A percentile compares a stretch with the other conserved stretches of the same genome.
Evolutionary conservation across 352 stramenopile genomes (phyloP).

Genomic region (Phytophthora uliginosa): DNA sequence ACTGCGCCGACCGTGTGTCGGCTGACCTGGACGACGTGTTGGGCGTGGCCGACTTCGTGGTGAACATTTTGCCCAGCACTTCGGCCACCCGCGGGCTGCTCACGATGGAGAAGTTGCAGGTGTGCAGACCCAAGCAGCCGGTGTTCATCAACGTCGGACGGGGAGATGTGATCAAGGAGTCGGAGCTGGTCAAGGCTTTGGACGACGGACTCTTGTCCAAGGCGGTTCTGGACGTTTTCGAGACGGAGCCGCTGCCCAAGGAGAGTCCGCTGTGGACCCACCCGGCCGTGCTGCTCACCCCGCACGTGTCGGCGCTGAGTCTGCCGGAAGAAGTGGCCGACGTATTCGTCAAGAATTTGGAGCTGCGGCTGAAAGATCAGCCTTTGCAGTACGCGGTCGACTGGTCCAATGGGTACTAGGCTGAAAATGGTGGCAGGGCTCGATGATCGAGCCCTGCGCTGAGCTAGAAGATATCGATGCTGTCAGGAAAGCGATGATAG

Average conservation of each 20-base stretch:
- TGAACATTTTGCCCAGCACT: slow-evolving; percentile 90
- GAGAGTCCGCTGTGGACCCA: slow-evolving; percentile 78
- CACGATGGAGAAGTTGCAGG: slow-evolving; percentile 46
- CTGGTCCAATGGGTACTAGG: slow-evolving; percentile 67
- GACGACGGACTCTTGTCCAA: slow-evolving; percentile 68
- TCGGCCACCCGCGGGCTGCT: slow-evolving; percentile 78
- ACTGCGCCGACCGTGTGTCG: slow-evolving; percentile 54
- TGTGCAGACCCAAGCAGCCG: slow-evolving; percentile 62
- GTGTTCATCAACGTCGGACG: slow-evolving; percentile 92
- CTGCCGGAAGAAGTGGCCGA: slow-evolving; percentile 80
- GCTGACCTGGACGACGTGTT: slow-evolving; percentile 61
- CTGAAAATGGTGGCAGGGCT: not conserved
- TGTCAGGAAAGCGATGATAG: no score
- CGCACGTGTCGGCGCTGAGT: slow-evolving; percentile 86
- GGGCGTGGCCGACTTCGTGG: slow-evolving; percentile 72
- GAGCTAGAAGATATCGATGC: no score
- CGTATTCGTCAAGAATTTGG: slow-evolving; percentile 77
- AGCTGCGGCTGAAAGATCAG: slow-evolving; percentile 46
- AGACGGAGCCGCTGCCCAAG: slow-evolving; percentile 53
- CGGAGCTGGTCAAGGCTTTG: slow-evolving; percentile 74
- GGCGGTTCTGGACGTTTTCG: slow-evolving; percentile 74
- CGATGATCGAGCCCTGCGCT: no score
- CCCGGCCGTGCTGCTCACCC: slow-evolving; percentile 75
- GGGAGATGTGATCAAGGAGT: slow-evolving; percentile 85
- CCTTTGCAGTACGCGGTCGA: slow-evolving; percentile 60